Evolutionary conservation across 2,329 filamentous ascomycete genomes (phyloP).

Genomic region (Neofusicoccum parvum): DNA sequence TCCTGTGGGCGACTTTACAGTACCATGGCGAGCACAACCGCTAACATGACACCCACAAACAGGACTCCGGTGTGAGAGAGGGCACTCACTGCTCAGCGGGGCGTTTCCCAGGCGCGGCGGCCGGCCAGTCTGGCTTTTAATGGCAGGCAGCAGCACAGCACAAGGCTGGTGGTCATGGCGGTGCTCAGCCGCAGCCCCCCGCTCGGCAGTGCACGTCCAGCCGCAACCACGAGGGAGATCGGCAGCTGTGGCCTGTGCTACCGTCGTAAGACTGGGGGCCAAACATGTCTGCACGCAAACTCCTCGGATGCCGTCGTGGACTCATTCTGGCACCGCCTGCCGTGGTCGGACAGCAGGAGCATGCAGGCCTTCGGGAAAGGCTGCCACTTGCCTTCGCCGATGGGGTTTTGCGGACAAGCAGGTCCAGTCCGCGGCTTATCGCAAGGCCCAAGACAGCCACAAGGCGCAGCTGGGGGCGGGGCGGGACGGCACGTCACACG

Average conservation of each 20-base stretch:
- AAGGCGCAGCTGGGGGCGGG: neutral
- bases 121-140: neutral
- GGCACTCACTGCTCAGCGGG: neutral
- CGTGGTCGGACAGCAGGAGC: too few species aligned
- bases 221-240: too few species aligned
- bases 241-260: neutral
- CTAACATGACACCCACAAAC: neutral
- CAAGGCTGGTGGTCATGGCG: neutral
- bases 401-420: too few species aligned
- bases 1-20: neutral
- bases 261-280: neutral
- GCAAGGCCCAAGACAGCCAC: neutral
- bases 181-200: neutral
- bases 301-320: too few species aligned
- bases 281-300: neutral
- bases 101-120: neutral
- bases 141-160: neutral
- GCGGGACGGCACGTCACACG: neutral
- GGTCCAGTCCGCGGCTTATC: neutral
- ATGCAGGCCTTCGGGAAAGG: too few species aligned
- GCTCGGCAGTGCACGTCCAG: too few species aligned
- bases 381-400: too few species aligned
- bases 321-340: too few species aligned
- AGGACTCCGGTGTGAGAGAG: neutral
- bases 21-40: constrained; percentile 13